A percentile compares a stretch with the other conserved stretches of the same genome.
phyloP scores from a whole-genome alignment of 1,284 basidiomycete species.

The Tetrapyrgos nigripes region DNA sequence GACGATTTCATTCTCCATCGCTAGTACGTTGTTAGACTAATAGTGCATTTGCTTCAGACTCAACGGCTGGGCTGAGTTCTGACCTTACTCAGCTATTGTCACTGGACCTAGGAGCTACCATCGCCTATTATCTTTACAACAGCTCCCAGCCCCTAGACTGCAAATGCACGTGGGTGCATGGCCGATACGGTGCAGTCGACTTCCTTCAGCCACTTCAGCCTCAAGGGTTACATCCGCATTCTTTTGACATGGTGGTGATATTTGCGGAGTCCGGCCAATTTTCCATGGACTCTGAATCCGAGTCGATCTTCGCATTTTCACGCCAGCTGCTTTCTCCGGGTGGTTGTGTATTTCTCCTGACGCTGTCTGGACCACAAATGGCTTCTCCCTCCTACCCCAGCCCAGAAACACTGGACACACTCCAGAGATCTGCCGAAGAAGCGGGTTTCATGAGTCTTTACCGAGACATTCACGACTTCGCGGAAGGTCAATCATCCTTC shows the following conservation, averaged over 20 bases:
- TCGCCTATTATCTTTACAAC: background rate
- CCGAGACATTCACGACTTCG: too few relatives aligned
- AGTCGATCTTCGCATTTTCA: background rate
- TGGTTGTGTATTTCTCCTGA: background rate
- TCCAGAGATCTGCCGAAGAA: too few relatives aligned
- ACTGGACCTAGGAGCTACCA: background rate
- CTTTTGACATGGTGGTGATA: background rate
- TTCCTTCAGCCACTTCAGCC: background rate
- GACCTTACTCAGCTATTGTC: background rate
- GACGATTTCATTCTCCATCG: background rate
- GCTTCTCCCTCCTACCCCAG: constrained; percentile 5
- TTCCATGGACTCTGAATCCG: background rate
- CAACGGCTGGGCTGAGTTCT: background rate
- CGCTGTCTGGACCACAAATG: constrained; percentile 8
- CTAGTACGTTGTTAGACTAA: background rate
- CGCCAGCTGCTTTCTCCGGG: background rate
- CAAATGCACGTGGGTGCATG: background rate
- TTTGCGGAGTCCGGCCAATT: background rate
- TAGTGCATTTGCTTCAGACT: background rate
- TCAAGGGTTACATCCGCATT: background rate
- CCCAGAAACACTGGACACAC: too few relatives aligned
- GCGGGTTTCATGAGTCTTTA: too few relatives aligned
- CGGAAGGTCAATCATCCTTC: background rate
- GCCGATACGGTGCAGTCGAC: background rate
- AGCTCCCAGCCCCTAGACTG: background rate